Evolutionary conservation across 140 eudicot genomes (phyloP).

Genomic region (Flaveria floridana): DNA sequence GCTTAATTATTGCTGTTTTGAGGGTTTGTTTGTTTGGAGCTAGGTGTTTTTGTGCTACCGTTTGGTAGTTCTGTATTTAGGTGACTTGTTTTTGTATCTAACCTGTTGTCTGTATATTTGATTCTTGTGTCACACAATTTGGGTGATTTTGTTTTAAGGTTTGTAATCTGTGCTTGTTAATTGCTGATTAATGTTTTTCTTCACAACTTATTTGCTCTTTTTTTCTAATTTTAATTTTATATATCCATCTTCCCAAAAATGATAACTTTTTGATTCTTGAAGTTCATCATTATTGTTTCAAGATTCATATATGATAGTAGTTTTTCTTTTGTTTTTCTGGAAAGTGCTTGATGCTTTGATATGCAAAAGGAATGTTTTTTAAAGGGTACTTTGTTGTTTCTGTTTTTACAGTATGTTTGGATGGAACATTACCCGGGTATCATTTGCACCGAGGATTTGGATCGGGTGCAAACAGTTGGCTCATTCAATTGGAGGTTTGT

Average conservation of each 20-base stretch:
- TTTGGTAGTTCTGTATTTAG: slow-evolving; percentile 24
- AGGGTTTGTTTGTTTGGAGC: slow-evolving; percentile 11
- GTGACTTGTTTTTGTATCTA: slow-evolving; percentile 30
- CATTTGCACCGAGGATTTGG: slow-evolving; percentile 89
- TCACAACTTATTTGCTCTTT: neutral
- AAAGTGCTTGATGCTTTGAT: neutral
- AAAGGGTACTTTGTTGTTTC: slow-evolving; percentile 23
- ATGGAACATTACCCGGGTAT: slow-evolving; percentile 94
- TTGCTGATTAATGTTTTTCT: neutral
- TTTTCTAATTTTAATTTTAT: neutral
- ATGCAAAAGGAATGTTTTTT: slow-evolving; percentile 6
- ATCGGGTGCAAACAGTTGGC: slow-evolving; percentile 94
- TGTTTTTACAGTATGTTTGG: slow-evolving; percentile 76
- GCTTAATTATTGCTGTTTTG: slow-evolving; percentile 21
- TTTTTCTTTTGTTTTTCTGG: neutral
- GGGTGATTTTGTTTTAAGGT: slow-evolving; percentile 6
- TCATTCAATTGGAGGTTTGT: slow-evolving; percentile 90
- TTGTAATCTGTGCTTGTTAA: neutral
- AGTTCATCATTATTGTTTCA: neutral
- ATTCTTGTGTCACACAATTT: slow-evolving; percentile 22
- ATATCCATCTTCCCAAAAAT: neutral
- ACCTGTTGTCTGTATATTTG: neutral
- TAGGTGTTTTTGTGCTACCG: slow-evolving; percentile 12
- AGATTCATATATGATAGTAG: neutral
- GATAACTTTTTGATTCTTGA: neutral